Base-by-base conservation (phyloP, 768 basidiomycete species). In the Lyophyllum decastes region DNA sequence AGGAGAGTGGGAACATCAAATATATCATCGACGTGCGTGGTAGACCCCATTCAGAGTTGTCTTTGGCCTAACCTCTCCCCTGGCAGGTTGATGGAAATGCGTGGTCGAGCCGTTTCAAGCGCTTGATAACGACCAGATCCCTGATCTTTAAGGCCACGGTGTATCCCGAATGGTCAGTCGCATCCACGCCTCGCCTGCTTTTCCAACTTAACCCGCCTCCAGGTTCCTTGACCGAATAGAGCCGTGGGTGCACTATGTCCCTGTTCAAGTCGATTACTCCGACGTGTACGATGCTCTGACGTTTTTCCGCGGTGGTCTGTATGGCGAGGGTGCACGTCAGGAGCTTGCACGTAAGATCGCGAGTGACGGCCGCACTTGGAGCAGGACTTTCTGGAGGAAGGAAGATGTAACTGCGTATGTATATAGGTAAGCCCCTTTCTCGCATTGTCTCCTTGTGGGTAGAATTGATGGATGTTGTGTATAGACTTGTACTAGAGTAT, bases 231-330 rank as follows among this genome's bases (percentile, higher is more conserved):
- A 68, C 50, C 65, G 67, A 14, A 63, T 69, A 56, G 76, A 74
- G 46, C 82, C 85, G 0, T 87, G 85, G 84, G 79, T 86, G 5
- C 86, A 87, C 66, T 88, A 87, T 61, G 77, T 88, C 1, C 86
- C 86, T 2, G 72, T 87, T 4, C 78, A 82, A 54, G 63, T 82
- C 0, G 82, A 85, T 56, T 80, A 83, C 24, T 73, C 77, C 0
- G 86, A 88, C 65, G 60, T 90, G 5, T 79, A 85, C 67, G 88
- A 89, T 61, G 73, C 82, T n/a, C 72, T 86, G 57, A 71, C 80
- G 0, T 90, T 89, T 72, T 89, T 89, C 68, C 79, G 81, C 0
- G 84, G 86, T 0, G 75, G 76, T 53, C 71, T 76, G 16, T 70
- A 78, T 49, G 79, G 82, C 27, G 72, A 76, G 49, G 74, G 74